Base-by-base conservation (phyloP, 2,329 filamentous ascomycete genomes). In the Fusarium sp. region DNA sequence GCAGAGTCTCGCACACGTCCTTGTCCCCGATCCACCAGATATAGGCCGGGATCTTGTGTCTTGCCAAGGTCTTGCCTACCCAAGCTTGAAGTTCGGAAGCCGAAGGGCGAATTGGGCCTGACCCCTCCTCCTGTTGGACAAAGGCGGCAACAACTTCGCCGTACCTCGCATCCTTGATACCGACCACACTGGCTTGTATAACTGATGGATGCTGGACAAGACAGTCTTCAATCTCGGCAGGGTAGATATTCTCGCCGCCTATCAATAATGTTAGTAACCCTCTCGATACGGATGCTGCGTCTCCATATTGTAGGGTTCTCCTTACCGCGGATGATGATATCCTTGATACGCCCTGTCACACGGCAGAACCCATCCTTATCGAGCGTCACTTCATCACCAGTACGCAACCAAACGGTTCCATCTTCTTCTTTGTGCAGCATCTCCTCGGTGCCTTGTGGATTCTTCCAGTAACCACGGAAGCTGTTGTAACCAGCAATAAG, bases 271-370 rank as follows among this genome's bases (percentile, higher is more conserved):
- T 41, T 2, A 41, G 18, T 41, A 20, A 41, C 18, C 9, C 4
- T 41, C 2, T n/a, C 9, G 3, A 41, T 41, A n/a, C 5, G 27
- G 27, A 27, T 27, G 27, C 27, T 27, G 27, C 2, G 37, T 11
- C 18, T 41, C 5, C 34, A 16, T 16, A 16, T 35, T 3, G 2
- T 16, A 5, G 50, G 16, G 5, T 10, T 16, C 18, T 54, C 39
- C 8, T 56, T 41, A 65, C 94, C 95, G 23, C 93, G 89, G 77
- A 97, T 97, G 75, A 97, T 97, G 61, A 97, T 83, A 80, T 97
- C 95, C 82, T 97, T 97, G 77, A 96, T 94, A 4, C 94, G 87
- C 3, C 94, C 93, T 0, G 94, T 97, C 76, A 97, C 96, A 73
- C 89, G 88, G 2, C 96, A 88, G 78, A 94, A 97, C 0, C 95